Evolutionary conservation across 2,329 filamentous ascomycete species (phyloP), one percentile per base, ranked within the genome.

Genomic region (Botryotinia narcissicola): DNA sequence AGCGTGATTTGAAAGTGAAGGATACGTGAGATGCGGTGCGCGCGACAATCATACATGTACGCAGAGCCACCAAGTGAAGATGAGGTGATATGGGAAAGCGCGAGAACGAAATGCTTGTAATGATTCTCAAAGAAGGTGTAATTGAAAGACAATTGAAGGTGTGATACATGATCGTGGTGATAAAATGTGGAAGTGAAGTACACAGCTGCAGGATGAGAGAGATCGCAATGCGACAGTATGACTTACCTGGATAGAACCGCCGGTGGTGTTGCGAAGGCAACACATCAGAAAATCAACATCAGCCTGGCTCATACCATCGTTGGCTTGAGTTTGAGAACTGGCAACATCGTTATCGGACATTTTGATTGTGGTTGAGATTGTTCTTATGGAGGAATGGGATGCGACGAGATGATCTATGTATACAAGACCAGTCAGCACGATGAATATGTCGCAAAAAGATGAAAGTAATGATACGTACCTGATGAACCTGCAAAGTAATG

Each of bases 211-310:
- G 42, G 37, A 57, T 59, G 18, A 20, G 61, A 42, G 29, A 61
- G 14, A 57, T 25, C 10, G 20, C 29, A 42, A 25, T 9, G 48
- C 48, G 35, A 42, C 35, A 57, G 22, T 5, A 57, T 22, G 35
- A 74, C 77, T 77, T 79, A 80, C 59, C 25, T 74, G 40, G 16
- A 70, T 35, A 10, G 64, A 40, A 35, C 78, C 78, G 72, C 76
- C 78, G 25, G 69, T 76, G 16, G 75, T 72, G 46, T 80, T 75
- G 16, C 75, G 75, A 51, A 80, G 73, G 59, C 78, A 79, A 9
- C 71, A 71, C 9, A 80, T 71, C 8, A 80, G 64, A 35, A 80
- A 80, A 2, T 76, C 72, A 37, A 77, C 66, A 35, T 80, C 78
- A 6, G 46, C 48, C 8, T 70, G 22, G 22, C 70, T 61, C 75